phyloP scores from a whole-genome alignment of 2,329 filamentous ascomycete species.

The Fusarium illudens region DNA sequence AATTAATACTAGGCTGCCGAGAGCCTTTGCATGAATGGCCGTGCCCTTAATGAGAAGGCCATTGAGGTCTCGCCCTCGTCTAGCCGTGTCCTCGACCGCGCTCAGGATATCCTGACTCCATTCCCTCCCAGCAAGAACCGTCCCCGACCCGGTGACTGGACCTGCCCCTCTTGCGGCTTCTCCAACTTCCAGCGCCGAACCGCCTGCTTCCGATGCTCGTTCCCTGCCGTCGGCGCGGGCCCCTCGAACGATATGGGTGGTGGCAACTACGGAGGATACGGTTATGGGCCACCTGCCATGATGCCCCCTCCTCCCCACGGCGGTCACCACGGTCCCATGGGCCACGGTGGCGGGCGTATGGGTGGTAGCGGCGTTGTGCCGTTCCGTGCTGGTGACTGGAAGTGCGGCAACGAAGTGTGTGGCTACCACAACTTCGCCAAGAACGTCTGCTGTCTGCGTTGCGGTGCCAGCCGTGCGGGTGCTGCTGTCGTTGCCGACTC shows the following conservation, averaged over 20 bases:
- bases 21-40: slow-evolving; percentile 98
- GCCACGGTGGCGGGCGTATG: slow-evolving; percentile 73
- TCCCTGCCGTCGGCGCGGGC: slow-evolving; percentile 88
- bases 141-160: slow-evolving; percentile 97
- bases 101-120: slow-evolving; percentile 93
- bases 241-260: slow-evolving; percentile 71
- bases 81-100: slow-evolving; percentile 94
- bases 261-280: slow-evolving; percentile 69
- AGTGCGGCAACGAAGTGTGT: slow-evolving; percentile 96
- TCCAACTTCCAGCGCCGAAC: slow-evolving; percentile 99
- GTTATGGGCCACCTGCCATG: slow-evolving; percentile 77
- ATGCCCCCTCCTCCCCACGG: slow-evolving; percentile 79
- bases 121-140: slow-evolving; percentile 99
- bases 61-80: slow-evolving; percentile 98
- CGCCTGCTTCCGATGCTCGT: slow-evolving; percentile 98
- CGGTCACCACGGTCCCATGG: slow-evolving; percentile 65
- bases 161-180: slow-evolving; percentile 97
- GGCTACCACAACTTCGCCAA: slow-evolving; percentile 99
- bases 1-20: slow-evolving; percentile 78
- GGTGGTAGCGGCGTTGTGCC: slow-evolving; percentile 88
- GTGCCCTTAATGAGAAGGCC: slow-evolving; percentile 96
- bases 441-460: slow-evolving; percentile 97
- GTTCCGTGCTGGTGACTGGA: slow-evolving; percentile 99
- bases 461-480: slow-evolving; percentile 91
- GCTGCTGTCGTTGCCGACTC: slow-evolving; percentile 95